phyloP scores from a whole-genome alignment of 306 rosid genomes.

The Vigna unguiculata region DNA sequence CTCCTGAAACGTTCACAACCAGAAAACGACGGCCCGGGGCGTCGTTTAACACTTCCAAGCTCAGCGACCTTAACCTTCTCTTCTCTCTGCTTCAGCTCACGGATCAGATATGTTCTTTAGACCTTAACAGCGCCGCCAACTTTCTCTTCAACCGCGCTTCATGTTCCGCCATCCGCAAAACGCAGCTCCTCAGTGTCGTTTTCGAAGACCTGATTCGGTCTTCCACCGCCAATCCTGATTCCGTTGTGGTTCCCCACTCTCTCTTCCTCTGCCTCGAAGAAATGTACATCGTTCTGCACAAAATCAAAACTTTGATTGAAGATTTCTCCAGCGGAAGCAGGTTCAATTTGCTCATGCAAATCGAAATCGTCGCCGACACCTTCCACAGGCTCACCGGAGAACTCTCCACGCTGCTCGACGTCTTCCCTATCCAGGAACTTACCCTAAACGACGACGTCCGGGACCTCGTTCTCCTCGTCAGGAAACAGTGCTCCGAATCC shows the following conservation, averaged over 20 bases:
- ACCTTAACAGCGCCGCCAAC: constrained; percentile 29
- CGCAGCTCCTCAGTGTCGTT: constrained; percentile 61
- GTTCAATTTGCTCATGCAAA: constrained; percentile 69
- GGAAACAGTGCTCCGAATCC: constrained; percentile 64
- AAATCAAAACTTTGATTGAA: constrained; percentile 68
- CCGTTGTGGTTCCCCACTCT: not conserved
- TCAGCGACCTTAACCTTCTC: constrained; percentile 52
- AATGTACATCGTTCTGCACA: constrained; percentile 75
- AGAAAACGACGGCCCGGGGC: constrained; percentile 66
- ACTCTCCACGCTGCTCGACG: constrained; percentile 74
- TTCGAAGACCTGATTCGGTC: constrained; percentile 64
- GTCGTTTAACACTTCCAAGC: constrained; percentile 64
- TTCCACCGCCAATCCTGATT: not conserved
- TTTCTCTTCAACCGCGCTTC: constrained; percentile 58
- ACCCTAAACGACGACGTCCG: constrained; percentile 67
- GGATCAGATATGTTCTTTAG: constrained; percentile 58
- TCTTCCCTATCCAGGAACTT: constrained; percentile 67
- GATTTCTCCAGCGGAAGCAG: constrained; percentile 72
- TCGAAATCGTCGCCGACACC: constrained; percentile 53
- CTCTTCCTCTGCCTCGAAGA: constrained; percentile 74
- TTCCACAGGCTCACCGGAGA: constrained; percentile 76
- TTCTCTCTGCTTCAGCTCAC: constrained; percentile 63
- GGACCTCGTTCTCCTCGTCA: constrained; percentile 64
- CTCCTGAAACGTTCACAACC: constrained; percentile 58
- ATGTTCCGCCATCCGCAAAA: constrained; percentile 60